Percentiles rank a stretch among this genome's conserved stretches.
These are phyloP conservation scores for Inga leiocalycina DNA, from an alignment of 306 rosid species.

Conservation along the genomic window DNA sequence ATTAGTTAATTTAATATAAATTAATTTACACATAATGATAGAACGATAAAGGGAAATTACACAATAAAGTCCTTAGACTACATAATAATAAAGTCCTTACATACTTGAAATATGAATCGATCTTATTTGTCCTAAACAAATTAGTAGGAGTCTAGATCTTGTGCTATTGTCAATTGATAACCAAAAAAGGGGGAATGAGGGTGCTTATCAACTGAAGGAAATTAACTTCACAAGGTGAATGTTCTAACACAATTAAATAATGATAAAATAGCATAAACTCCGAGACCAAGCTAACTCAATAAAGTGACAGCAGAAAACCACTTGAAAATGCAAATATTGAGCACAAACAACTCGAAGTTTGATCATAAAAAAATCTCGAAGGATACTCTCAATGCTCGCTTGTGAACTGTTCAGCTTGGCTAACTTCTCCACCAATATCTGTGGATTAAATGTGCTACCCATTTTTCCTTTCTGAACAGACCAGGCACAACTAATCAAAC, in stretches of 20 bases:
- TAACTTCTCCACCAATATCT: constrained; percentile 70
- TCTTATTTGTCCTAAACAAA: neutral
- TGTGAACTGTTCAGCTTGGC: constrained; percentile 73
- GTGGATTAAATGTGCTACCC: constrained; percentile 75
- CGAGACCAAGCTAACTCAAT: neutral
- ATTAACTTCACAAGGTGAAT: neutral
- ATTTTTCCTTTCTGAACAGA: constrained; percentile 33
- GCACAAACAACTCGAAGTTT: neutral
- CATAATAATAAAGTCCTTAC: neutral
- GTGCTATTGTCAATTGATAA: neutral
- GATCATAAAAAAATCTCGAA: constrained; percentile 18
- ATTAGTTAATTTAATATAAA: neutral
- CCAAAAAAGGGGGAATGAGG: neutral
- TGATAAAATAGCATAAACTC: neutral
- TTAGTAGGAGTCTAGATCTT: neutral
- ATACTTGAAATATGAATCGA: neutral
- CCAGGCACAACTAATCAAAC: constrained; percentile 23
- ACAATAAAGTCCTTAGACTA: neutral
- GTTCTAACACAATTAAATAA: neutral
- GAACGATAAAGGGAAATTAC: neutral
- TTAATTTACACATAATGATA: neutral
- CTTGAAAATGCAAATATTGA: neutral
- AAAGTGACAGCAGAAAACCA: neutral
- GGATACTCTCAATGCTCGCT: constrained; percentile 90
- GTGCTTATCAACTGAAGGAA: neutral